These are phyloP conservation scores for Paracamarosporium sp. DNA, from an alignment of 2,329 filamentous ascomycete genomes.

Conservation along the genomic window DNA sequence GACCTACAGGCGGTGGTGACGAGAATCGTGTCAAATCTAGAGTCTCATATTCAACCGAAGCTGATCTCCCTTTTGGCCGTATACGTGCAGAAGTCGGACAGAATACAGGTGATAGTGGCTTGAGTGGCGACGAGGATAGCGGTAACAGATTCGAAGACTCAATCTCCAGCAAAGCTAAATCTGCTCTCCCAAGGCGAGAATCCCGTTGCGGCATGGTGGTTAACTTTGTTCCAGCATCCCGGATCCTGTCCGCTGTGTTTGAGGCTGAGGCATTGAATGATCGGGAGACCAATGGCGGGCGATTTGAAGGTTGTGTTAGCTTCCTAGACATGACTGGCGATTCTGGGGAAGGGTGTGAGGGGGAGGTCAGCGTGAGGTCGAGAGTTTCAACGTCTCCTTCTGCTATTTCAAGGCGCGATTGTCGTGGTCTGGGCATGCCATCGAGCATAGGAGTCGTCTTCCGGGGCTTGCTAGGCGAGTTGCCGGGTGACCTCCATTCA, in stretches of 20 bases:
- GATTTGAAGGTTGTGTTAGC: neutral
- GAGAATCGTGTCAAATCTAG: constrained; percentile 2
- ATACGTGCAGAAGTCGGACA: too few species aligned
- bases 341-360: constrained; percentile 5
- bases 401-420: constrained; percentile 20
- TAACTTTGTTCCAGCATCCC: constrained; percentile 1
- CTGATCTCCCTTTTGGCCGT: too few species aligned
- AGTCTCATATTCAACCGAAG: too few species aligned
- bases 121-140: constrained; percentile 11
- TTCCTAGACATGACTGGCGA: neutral
- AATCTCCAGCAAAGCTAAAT: constrained; percentile 17
- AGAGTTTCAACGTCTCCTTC: constrained; percentile 30
- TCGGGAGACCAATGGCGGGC: constrained; percentile 33
- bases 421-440: constrained; percentile 21
- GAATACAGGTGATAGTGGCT: too few species aligned
- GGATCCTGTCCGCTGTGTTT: constrained; percentile 1
- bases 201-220: constrained; percentile 11
- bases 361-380: constrained; percentile 39
- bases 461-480: constrained; percentile 30
- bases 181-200: constrained; percentile 24
- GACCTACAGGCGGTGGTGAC: constrained; percentile 12
- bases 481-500: constrained; percentile 29
- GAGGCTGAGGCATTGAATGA: constrained; percentile 31
- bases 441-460: constrained; percentile 6
- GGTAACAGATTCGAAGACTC: neutral